Evolutionary conservation across 1,139 yeast species (phyloP), one percentile per base, ranked within the genome.

Genomic region (Debaryomycetaceae sp.): DNA sequence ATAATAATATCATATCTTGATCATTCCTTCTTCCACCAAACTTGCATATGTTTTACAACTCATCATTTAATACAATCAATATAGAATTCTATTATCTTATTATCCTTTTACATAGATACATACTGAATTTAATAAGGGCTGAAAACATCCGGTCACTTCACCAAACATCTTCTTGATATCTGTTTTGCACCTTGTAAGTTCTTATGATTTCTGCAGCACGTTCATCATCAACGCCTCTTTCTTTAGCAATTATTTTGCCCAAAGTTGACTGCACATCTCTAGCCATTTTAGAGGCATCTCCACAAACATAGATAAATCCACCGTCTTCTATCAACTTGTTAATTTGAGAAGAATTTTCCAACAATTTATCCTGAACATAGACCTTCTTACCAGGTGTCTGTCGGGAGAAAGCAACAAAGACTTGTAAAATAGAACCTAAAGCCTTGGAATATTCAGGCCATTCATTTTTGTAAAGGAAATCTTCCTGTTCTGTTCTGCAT

Each of bases 121-220:
- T 22, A 22, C 11, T 22, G 26, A 22, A 2, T 3, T 22, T n/a
- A n/a, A 22, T 11, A 22, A 22, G 26, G 26, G 9, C 2, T 11
- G 26, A 22, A 22, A 22, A 22, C 26, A n/a, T 22, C 7, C 19
- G 15, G 34, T n/a, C 13, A 26, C 31, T 18, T 51, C 68, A 91
- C 98, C 98, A 92, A 18, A 92, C 96, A 73, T 92, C 98, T 69
- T 92, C 98, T 69, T 91, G 98, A 63, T 88, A 91, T 64, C 86
- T 79, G 59, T 92, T 92, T 56, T 85, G 85, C 26, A 87, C 81
- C 63, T 87, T 87, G 70, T 86, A 78, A 52, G 84, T 79, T 68
- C 89, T 86, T 46, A 88, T 75, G 61, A 86, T 72, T 46, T 85
- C 94, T 44, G 80, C 78, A 15, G 96, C 97, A 52, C 79, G 81